phyloP scores from a whole-genome alignment of 192 early-diverging fungal species.

The Gamsiella multidivaricata region DNA sequence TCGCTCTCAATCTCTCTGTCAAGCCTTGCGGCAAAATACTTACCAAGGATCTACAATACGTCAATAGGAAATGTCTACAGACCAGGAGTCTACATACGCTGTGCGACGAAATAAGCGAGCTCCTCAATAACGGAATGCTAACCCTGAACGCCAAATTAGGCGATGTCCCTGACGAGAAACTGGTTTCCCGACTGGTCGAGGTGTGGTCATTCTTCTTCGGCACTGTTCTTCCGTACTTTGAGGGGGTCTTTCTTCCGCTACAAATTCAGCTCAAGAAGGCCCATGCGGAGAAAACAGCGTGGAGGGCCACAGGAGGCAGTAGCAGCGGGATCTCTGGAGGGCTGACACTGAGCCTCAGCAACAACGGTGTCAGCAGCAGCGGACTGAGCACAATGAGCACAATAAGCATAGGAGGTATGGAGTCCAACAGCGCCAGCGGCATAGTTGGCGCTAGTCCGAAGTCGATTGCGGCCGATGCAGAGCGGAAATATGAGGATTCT shows the following conservation, averaged over 20 bases:
- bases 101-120: constrained; percentile 67
- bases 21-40: too few relatives aligned
- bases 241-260: constrained; percentile 87
- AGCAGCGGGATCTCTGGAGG: constrained; percentile 18
- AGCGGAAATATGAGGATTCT: constrained; percentile 38
- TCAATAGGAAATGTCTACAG: constrained; percentile 57
- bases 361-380: background rate
- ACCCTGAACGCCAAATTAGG: constrained; percentile 75
- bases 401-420: constrained; percentile 2
- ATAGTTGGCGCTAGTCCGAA: constrained; percentile 25
- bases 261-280: constrained; percentile 50
- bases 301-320: constrained; percentile 10
- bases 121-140: constrained; percentile 71
- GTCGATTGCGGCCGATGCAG: constrained; percentile 11
- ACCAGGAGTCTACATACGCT: constrained; percentile 55
- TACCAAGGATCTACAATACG: too few relatives aligned
- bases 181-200: constrained; percentile 74
- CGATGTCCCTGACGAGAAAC: constrained; percentile 71
- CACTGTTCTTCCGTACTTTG: constrained; percentile 85
- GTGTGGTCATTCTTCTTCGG: constrained; percentile 87
- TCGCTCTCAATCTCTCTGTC: constrained; percentile 3
- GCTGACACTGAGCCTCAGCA: background rate
- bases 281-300: constrained; percentile 19
- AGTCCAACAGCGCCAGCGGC: background rate
- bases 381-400: constrained; percentile 6